These are phyloP conservation scores for Litsea cubeba DNA, from an alignment of 164 flowering plant species.

Conservation along the genomic window DNA sequence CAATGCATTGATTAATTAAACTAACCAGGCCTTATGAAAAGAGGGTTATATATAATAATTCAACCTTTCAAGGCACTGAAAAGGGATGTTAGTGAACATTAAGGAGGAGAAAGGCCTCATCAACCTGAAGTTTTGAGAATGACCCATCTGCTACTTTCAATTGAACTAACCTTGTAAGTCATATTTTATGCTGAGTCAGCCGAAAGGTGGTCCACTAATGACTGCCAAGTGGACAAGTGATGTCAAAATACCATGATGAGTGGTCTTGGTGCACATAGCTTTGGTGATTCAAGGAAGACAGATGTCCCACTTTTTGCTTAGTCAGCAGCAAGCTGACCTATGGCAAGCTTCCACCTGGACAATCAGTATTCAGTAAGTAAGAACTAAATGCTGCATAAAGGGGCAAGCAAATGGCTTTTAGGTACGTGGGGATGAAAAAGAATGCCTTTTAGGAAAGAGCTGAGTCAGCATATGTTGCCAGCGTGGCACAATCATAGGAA, in stretches of 20 bases:
- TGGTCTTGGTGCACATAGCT: no score
- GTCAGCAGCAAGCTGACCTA: not conserved
- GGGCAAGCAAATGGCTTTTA: not conserved
- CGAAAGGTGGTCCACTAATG: not conserved
- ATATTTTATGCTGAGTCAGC: not conserved
- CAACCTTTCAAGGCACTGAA: not conserved
- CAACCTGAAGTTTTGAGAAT: not conserved
- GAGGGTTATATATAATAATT: not conserved
- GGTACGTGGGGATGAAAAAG: not conserved
- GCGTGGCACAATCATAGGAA: slow-evolving; percentile 6
- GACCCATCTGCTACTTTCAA: not conserved
- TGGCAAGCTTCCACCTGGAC: not conserved
- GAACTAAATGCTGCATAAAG: not conserved
- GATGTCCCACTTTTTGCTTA: not conserved
- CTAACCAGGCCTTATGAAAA: not conserved
- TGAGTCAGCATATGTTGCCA: not conserved
- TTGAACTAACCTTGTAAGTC: not conserved
- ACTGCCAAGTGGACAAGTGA: not conserved
- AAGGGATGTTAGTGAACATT: not conserved
- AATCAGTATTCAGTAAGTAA: no score
- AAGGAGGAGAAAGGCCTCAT: not conserved
- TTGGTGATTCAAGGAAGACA: not conserved
- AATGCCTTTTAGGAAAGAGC: not conserved
- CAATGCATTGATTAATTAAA: not conserved
- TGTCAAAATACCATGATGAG: not conserved